Evolutionary conservation across 192 early-diverging fungal species (phyloP), one percentile per base, ranked within the genome.

Genomic region (Phycomyces nitens): DNA sequence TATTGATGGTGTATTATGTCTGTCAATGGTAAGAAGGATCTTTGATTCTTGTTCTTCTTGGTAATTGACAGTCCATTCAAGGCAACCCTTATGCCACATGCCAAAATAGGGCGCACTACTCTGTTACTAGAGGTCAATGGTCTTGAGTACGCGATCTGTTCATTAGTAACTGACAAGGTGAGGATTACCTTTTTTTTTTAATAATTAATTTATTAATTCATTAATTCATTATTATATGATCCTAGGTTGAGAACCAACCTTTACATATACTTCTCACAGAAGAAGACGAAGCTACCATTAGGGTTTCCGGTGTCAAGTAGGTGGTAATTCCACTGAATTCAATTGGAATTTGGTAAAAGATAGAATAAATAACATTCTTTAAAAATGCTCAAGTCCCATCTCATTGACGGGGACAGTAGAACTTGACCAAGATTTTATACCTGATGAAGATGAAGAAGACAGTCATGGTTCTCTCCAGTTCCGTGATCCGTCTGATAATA

Each of bases 401-500:
- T 12, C 52, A 63, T 42, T 54, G 51, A 42, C 41, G 52, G 5
- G 62, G 29, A 41, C 62, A 40, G 51, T 53, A 0, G 62, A 63
- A 1, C 41, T 20, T 15, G 58, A 60, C 27, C 38, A 41, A 0
- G 62, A 63, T 9, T 53, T 53, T 42, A 29, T 34, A 8, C 43
- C 44, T 1, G 60, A 62, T 0, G 62, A 63, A 5, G 40, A 62
- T 11, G 62, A 63, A 8, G 20, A 7, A 5, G 62, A 63, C 42
- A 23, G 7, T 0, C 52, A 54, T 26, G 62, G 62, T 16, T 40
- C 62, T 0, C 18, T 63, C 14, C 29, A 49, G 2, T 63, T 63
- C 62, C 62, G 62, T 54, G 62, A 63, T 63, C 39, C 39, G 8
- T 24, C 18, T 29, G 62, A 63, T 26, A 63, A 63, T 63, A 38